Evolutionary conservation across 768 basidiomycete genomes (phyloP), one percentile per base, ranked within the genome.

Genomic region (Cytidiella melzeri): DNA sequence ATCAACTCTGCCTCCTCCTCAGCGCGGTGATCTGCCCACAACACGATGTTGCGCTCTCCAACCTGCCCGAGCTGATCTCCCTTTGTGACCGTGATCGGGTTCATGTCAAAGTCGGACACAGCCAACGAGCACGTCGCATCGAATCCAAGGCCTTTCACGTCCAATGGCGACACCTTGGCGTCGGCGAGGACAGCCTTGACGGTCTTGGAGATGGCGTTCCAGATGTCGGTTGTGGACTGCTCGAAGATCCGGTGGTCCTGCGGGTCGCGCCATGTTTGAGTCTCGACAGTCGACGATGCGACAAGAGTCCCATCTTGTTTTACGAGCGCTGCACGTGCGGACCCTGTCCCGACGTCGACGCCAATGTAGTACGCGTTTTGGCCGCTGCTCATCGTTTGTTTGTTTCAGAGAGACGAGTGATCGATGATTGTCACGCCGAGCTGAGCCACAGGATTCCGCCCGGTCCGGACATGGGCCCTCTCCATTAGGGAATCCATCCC

Each of bases 1-100:
- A 98, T 94, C 38, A 85, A 64, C 38, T 90, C 81, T 2, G 95
- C 95, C 63, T 99, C 93, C 61, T 84, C 75, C 69, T 91, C 86
- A 0, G 96, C 95, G 43, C 95, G 80, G 67, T 96, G 93, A 67
- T 98, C 94, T 2, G 94, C 95, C 96, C 95, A 99, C 1, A 99
- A 74, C 38, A 98, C 80, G 51, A 97, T 76, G 65, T 97, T 92
- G 53, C 89, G 78, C 56, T 88, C 85, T 15, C 87, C 88, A 18
- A 61, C 68, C 45, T 71, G 64, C 2, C 88, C 92, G 1, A 89
- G 67, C 19, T 72, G 64, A 2, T 76, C 69, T 0, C 85, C 88
- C 41, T 76, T 80, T 2, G 86, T 89, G 30, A 99, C 83, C 5
- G 72, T 69, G 19, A 96, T 71, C 0, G 93, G 87, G 34, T 77